Base-by-base conservation (phyloP, 2,329 filamentous ascomycete genomes). In the Colletotrichum falcatum region DNA sequence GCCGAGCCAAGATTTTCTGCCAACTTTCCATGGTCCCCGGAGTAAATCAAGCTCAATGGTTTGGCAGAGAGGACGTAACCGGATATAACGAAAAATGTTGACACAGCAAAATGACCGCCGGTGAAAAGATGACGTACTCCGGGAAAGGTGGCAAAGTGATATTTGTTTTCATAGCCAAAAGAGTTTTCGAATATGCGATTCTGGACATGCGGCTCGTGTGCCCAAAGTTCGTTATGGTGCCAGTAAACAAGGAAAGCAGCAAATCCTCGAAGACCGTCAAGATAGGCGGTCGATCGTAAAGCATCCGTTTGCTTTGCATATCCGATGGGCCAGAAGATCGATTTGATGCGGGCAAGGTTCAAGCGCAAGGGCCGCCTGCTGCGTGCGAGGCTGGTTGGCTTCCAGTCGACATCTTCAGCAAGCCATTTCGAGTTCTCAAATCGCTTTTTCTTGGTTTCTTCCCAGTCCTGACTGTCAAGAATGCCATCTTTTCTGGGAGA, bases 61-160 rank as follows among this genome's bases (percentile, higher is more conserved):
- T 86, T 86, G n/a, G 83, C 76, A 2, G 86, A 83, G 12, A 89
- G 79, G 7, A 87, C 87, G 72, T 88, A 89, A 71, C 87, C 87
- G 0, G 87, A 89, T 64, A 89, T 84, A 74, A 89, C 83, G 76
- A 87, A 88, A 75, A 89, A 89, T 14, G 82, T 81, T 7, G 86
- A 81, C 1, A 89, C 87, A 46, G 78, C 77, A 14, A 89, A 87
- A 79, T 91, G 88, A 0, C 89, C 88, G 2, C 89, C 89, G 0
- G 84, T 83, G 76, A 91, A 90, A 74, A 92, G 84, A 44, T 83
- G 81, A 35, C 91, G 83, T 42, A 93, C 77, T 1, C 84, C 82
- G 5, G 89, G 90, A 5, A 93, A 81, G 64, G 82, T 77, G 74
- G 81, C 77, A 73, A 89, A 78, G 76, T 86, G 79, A 77, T 86